A percentile compares a stretch with the other conserved stretches of the same genome.
Conservation (phyloP, 108 stramenopile genomes). For the Parmales sp. region DNA sequence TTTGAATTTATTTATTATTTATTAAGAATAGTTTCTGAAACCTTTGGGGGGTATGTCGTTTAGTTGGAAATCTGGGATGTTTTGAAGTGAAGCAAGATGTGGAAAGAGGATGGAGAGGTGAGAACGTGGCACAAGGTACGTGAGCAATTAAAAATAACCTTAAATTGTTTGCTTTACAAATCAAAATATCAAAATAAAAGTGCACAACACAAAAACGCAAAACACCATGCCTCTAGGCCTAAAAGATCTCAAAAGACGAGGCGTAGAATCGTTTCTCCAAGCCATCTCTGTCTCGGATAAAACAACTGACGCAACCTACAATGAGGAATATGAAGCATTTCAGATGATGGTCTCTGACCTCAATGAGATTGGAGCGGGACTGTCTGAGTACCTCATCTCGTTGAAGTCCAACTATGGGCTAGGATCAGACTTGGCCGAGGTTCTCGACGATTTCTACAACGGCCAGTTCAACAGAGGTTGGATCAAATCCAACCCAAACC, state of each 20-base stretch:
- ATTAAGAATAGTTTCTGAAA: too few species aligned
- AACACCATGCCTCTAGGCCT: too few species aligned
- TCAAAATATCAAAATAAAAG: too few species aligned
- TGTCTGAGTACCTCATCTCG: background rate
- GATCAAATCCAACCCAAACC: constrained; percentile 4
- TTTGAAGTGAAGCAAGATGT: too few species aligned
- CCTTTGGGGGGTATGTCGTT: too few species aligned
- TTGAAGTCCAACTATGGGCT: constrained; percentile 2
- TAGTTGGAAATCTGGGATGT: too few species aligned
- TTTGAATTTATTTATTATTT: too few species aligned
- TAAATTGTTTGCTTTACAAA: too few species aligned
- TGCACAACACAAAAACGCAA: too few species aligned
- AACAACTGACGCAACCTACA: background rate
- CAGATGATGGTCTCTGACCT: constrained; percentile 2
- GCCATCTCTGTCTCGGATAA: background rate
- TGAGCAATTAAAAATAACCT: too few species aligned
- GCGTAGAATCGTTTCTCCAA: constrained; percentile 1
- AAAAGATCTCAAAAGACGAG: background rate
- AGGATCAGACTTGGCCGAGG: background rate
- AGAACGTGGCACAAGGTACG: too few species aligned
- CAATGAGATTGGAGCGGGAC: constrained; percentile 2
- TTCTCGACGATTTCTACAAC: background rate
- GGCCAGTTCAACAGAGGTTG: background rate
- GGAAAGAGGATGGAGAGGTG: too few species aligned
- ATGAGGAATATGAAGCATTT: background rate